phyloP scores from a whole-genome alignment of 108 stramenopile species.

The Skeletonema grethae region DNA sequence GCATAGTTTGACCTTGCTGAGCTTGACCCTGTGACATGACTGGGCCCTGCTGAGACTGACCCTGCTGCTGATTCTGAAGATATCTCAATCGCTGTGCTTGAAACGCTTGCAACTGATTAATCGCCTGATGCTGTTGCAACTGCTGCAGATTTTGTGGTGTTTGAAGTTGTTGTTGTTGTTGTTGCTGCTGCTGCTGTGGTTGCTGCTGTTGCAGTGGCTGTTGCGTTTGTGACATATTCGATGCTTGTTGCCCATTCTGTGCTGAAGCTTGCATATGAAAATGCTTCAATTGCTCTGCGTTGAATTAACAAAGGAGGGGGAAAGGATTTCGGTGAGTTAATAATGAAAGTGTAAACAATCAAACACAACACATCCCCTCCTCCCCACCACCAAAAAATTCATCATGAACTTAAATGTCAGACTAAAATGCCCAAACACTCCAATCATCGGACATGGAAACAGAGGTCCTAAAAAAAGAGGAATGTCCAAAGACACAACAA shows the following conservation, averaged over 20 bases:
- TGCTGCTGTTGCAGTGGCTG: conserved; percentile 1
- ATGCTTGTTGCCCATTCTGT: neutral
- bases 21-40: conserved; percentile 9
- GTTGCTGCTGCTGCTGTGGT: conserved; percentile 1
- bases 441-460: conserved; percentile 5
- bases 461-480: conserved; percentile 9
- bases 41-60: neutral
- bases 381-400: neutral
- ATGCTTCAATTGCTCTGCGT: neutral
- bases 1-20: neutral
- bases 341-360: neutral
- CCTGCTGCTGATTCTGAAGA: conserved; percentile 14
- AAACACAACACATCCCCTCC: neutral
- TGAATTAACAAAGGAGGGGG: neutral
- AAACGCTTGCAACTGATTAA: conserved; percentile 12
- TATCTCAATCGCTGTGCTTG: conserved; percentile 20
- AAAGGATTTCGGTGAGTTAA: neutral
- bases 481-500: neutral
- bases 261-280: neutral
- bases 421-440: neutral
- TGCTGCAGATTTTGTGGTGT: conserved; percentile 9
- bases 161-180: too few relatives aligned
- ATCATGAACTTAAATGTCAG: neutral
- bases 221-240: neutral
- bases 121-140: neutral